Conservation (phyloP, 495 filamentous ascomycete genomes). For the Hyaloscypha bicolor region DNA sequence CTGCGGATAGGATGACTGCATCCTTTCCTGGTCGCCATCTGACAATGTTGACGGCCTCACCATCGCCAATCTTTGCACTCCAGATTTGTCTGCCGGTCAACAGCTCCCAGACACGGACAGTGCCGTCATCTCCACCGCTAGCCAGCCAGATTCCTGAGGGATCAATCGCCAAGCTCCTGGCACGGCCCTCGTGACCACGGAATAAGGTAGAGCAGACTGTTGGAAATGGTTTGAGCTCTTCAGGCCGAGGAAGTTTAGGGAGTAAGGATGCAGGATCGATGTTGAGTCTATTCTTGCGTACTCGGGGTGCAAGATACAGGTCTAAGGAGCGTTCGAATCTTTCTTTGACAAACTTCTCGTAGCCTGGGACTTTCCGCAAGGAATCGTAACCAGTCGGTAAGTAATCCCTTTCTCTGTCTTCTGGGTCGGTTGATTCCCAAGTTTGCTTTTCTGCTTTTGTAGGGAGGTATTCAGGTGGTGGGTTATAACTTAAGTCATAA, state of each 20-base stretch:
- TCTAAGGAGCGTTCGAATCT: conserved; percentile 95
- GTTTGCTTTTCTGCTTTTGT: conserved; percentile 78
- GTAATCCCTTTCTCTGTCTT: conserved; percentile 89
- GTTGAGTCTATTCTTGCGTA: conserved; percentile 91
- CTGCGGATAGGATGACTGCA: conserved; percentile 76
- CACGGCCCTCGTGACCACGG: conserved; percentile 84
- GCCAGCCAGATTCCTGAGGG: conserved; percentile 78
- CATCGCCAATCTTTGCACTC: conserved; percentile 75
- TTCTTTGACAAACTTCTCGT: conserved; percentile 87
- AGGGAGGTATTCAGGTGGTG: conserved; percentile 92
- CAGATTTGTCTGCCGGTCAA: conserved; percentile 85
- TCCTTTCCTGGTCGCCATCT: conserved; percentile 89
- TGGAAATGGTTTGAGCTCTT: conserved; percentile 92
- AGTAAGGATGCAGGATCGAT: conserved; percentile 94
- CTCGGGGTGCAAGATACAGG: conserved; percentile 89
- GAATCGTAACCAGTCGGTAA: conserved; percentile 79
- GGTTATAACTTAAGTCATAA: conserved; percentile 94
- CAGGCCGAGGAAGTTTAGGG: conserved; percentile 91
- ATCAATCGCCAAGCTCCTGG: conserved; percentile 79
- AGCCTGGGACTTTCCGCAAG: conserved; percentile 90
- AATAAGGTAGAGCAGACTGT: conserved; percentile 83
- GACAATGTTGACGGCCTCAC: conserved; percentile 84
- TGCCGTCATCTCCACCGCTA: conserved; percentile 93
- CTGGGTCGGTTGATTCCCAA: conserved; percentile 89
- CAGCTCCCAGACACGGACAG: conserved; percentile 88